Base-by-base conservation (phyloP, 1,284 basidiomycete species). In the Porogramme epimiltina region DNA sequence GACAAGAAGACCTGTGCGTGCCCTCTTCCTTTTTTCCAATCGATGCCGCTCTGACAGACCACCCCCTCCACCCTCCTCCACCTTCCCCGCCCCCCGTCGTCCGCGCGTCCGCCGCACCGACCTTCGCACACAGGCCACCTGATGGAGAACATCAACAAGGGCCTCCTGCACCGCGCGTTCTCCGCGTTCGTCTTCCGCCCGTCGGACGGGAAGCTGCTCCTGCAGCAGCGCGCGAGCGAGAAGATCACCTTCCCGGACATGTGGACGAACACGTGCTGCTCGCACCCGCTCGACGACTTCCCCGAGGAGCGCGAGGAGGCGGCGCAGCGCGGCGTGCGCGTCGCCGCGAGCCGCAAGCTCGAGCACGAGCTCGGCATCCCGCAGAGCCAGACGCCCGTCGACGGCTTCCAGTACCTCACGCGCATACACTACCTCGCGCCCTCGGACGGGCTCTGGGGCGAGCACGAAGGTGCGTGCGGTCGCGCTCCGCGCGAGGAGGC, bases 201-300 rank as follows among this genome's bases (percentile, higher is more conserved):
- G 0, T 84, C 84, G 8, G 93, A 97, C 69, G 97, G 96, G 49
- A 93, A 91, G 69, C 81, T 99, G n/a, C 79, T 99, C 18, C 81
- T 99, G 34, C 97, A 99, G 71, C 92, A 94, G 69, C 83, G 97
- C 40, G 97, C 97, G 10, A 79, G 85, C 23, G 95, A 98, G 77
- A 99, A 99, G 80, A 99, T 99, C 68, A 99, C 97, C 2, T 99
- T 99, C 77, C 97, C 97, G 2, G 85, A 93, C 68, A 95, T 98
- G 93, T 99, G 97, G 97, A 99, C 97, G 37, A 99, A 99, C 73
- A 99, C 97, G 3, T 99, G 97, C 72, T 99, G 97, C 76, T 97
- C 93, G 26, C 97, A 99, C 67, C 97, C 97, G 16, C 78, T 99
- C 49, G 87, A 91, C 59, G 97, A 99, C 73, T 91, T 95, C 60